Base-by-base conservation (phyloP, 225 moss, liverwort and hornwort species). In the Pseudisothecium myosuroides region DNA sequence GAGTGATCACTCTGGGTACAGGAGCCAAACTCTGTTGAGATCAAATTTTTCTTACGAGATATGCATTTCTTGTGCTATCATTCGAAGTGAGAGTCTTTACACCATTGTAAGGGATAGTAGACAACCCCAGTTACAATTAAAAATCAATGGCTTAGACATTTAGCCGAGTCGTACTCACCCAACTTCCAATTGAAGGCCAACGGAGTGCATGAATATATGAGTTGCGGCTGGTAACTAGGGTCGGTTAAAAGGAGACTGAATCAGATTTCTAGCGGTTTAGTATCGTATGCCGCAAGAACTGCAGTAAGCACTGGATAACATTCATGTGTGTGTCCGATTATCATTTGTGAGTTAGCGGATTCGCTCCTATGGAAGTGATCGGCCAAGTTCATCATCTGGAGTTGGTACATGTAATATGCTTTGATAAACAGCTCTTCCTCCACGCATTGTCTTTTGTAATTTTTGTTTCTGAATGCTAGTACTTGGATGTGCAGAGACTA, bases 401-500 rank as follows among this genome's bases (percentile, higher is more conserved):
- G 27, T 88, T 85, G 74, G 58, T 58, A 22, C 61, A 36, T 69
- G 37, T 62, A 56, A 45, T 66, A 14, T 39, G 56, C 56, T 26
- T 82, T 36, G 54, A 64, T 66, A 47, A 75, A 21, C 34, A 75
- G 66, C 41, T 39, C n/a, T 72, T 88, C 54, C 61, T 69, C 12
- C 41, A 41, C 16, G 27, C n/a, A 60, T 61, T 60, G 9, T 50
- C 73, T 58, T 59, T 85, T 9, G 67, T 37, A 68, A 9, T 68
- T 83, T 50, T 64, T 72, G 43, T 72, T 69, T 89, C 59, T 88
- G 67, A 85, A 54, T 60, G 72, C 32, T n/a, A 39, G 47, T 81
- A 45, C 32, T 27, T 90, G 71, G 78, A 73, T 93, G 83, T 90
- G 96, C 97, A 99, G 98, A 95, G 97, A 89, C 87, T 99, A 55